Evolutionary conservation across 2,329 filamentous ascomycete genomes (phyloP), one percentile per base, ranked within the genome.

Genomic region (Penicillium sclerotigenum): DNA sequence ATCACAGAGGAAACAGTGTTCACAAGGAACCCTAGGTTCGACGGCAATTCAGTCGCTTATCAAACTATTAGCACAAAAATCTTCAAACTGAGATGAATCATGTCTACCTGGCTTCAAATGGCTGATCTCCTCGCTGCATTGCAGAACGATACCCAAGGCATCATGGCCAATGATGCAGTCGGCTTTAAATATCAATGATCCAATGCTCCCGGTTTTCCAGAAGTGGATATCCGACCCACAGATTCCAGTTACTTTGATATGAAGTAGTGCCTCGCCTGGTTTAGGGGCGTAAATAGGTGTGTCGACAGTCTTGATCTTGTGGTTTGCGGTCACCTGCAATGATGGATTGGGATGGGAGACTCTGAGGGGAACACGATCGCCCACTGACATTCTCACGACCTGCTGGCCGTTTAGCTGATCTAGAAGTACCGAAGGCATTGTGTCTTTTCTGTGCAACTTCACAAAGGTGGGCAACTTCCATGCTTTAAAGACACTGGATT

Each of bases 171-270:
- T 78, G 50, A 87, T 85, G 63, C 83, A 86, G 61, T 87, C 83
- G 20, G 81, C 81, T 56, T 85, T 79, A 13, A 89, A 81, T 1
- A 83, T 78, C 2, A 88, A 76, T 2, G 80, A 78, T 2, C 87
- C 86, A 64, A 89, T 88, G 13, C 80, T 74, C 24, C 86, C 86
- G 0, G 78, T 75, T 63, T 85, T 84, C 86, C 86, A 88, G 62
- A 87, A 86, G 67, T 89, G 86, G 60, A 88, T 81, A 63, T 88
- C 86, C 0, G 85, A 87, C 78, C 85, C 85, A 71, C 85, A 87
- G 36, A 87, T 83, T 41, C 85, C 85, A 3, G 84, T 86, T 1
- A 80, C 79, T 66, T 84, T 85, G 61, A 87, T 78, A 57, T 87
- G 84, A 10, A 87, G 63, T 1, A 86, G 71, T 1, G 83, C 84